These are phyloP conservation scores for Backusella luteola DNA, from an alignment of 192 early-diverging fungal species.

Conservation along the genomic window DNA sequence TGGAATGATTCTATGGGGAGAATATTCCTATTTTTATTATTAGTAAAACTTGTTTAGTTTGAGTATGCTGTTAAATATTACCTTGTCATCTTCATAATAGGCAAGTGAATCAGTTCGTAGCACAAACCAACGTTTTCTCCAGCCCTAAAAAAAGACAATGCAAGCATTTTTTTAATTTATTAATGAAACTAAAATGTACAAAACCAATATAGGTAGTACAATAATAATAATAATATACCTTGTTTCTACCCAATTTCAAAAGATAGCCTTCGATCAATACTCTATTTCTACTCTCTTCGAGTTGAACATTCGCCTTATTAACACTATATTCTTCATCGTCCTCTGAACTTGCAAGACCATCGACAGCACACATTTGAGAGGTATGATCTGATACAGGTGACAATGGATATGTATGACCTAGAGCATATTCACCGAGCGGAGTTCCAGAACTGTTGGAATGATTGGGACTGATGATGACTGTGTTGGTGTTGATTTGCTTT, in stretches of 20 bases:
- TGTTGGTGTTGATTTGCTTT: not conserved
- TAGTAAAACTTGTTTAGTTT: not conserved
- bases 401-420: conserved; percentile 25
- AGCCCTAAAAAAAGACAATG: conserved; percentile 33
- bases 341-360: conserved; percentile 33
- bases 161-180: conserved; percentile 6
- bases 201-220: not conserved
- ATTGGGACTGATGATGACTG: not conserved
- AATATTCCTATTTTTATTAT: conserved; percentile 40
- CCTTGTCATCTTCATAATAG: conserved; percentile 63
- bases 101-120: conserved; percentile 51
- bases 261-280: conserved; percentile 54
- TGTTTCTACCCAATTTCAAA: conserved; percentile 52
- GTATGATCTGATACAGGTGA: conserved; percentile 28
- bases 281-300: conserved; percentile 45
- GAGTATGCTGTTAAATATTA: conserved; percentile 10
- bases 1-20: conserved; percentile 49
- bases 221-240: conserved; percentile 29
- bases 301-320: conserved; percentile 31
- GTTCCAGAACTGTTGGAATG: not conserved
- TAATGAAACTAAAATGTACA: conserved; percentile 7
- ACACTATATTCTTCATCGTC: conserved; percentile 31
- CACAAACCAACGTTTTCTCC: conserved; percentile 68
- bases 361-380: conserved; percentile 19
- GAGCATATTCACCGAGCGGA: conserved; percentile 18